Evolutionary conservation across 140 eudicot genomes (phyloP).

Genomic region (Anethum foeniculum): DNA sequence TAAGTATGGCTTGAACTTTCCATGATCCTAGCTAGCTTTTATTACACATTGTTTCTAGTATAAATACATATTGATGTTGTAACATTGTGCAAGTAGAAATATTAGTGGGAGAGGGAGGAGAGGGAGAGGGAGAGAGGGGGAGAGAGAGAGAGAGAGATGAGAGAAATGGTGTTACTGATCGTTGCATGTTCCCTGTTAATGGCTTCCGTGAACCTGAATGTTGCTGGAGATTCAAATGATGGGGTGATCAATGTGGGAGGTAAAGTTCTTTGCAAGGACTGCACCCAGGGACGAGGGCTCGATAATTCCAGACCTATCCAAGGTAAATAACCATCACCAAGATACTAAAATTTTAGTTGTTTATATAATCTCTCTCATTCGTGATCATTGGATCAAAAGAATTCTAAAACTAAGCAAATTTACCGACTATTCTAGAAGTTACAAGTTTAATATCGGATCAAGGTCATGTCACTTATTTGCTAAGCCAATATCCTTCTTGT

Average conservation of each 20-base stretch:
- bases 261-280: constrained; percentile 75
- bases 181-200: constrained; percentile 24
- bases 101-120: constrained; percentile 1
- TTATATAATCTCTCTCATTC: not conserved
- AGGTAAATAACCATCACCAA: constrained; percentile 27
- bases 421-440: not conserved
- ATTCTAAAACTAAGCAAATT: not conserved
- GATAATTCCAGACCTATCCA: constrained; percentile 53
- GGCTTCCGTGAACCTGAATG: not conserved
- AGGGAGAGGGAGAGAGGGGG: not conserved
- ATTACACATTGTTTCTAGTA: not conserved
- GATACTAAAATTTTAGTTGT: no score
- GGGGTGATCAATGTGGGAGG: constrained; percentile 55
- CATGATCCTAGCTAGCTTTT: not conserved
- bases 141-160: not conserved
- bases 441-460: not conserved
- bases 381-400: not conserved
- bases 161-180: constrained; percentile 33
- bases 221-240: constrained; percentile 20
- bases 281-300: constrained; percentile 65
- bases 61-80: constrained; percentile 7
- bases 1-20: not conserved
- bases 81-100: not conserved
- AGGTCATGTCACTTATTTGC: no score
- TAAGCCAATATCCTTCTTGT: no score